Conservation (phyloP, 1,139 yeast species). For the Williopsis jadinii region DNA sequence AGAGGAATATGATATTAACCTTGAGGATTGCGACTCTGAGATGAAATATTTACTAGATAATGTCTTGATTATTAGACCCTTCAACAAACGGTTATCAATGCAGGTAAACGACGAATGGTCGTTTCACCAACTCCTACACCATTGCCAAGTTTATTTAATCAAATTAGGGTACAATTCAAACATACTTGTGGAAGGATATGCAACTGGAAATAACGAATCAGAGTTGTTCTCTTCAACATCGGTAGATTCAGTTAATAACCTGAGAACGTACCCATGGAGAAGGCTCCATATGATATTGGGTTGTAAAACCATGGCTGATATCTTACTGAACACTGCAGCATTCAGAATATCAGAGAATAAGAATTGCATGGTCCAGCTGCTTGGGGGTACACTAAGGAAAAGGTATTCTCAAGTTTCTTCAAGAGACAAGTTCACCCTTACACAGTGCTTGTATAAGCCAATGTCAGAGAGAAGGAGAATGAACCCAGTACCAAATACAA, state of each 20-base stretch:
- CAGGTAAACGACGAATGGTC: neutral
- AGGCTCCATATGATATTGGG: slow-evolving; percentile 11
- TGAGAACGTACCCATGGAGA: slow-evolving; percentile 14
- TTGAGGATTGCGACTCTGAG: neutral
- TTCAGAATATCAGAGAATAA: slow-evolving; percentile 1
- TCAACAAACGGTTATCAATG: neutral
- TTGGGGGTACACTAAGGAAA: slow-evolving; percentile 10
- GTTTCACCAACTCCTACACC: neutral
- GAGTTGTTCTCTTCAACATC: neutral
- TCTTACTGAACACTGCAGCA: slow-evolving; percentile 11
- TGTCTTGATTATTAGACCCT: neutral
- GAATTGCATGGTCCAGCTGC: slow-evolving; percentile 10
- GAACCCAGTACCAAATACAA: slow-evolving; percentile 10
- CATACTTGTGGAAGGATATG: neutral
- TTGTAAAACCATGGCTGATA: neutral
- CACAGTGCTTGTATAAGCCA: slow-evolving; percentile 4
- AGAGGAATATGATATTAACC: no score
- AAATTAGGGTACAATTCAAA: neutral
- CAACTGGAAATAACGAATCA: neutral
- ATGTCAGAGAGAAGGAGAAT: neutral
- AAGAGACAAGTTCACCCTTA: no score
- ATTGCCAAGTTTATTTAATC: slow-evolving; percentile 1
- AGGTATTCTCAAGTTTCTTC: no score
- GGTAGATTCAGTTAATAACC: neutral
- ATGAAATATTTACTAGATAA: neutral